phyloP scores from a whole-genome alignment of 805 yeast species.

The Ogataea kodamae region DNA sequence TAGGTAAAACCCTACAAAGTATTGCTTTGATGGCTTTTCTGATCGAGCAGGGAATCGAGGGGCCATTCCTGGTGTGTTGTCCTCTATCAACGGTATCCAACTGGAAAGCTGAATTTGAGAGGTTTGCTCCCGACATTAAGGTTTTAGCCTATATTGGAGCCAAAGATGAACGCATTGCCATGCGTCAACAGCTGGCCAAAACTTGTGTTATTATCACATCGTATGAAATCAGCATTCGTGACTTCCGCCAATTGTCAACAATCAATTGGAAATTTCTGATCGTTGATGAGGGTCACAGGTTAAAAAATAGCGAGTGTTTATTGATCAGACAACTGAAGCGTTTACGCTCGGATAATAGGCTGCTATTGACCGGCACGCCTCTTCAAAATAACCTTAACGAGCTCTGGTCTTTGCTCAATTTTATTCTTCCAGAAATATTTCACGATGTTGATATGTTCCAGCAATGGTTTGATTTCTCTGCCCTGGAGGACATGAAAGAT shows the following conservation, averaged over 20 bases:
- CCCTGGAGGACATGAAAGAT: slow-evolving; percentile 41
- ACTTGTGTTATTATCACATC: slow-evolving; percentile 68
- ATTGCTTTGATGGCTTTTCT: slow-evolving; percentile 74
- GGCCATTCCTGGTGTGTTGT: slow-evolving; percentile 76
- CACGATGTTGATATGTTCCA: slow-evolving; percentile 87
- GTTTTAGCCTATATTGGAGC: slow-evolving; percentile 63
- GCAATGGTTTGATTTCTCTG: slow-evolving; percentile 88
- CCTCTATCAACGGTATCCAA: slow-evolving; percentile 84
- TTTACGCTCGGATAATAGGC: slow-evolving; percentile 63
- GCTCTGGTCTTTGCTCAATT: slow-evolving; percentile 87
- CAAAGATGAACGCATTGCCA: slow-evolving; percentile 49
- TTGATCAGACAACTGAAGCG: slow-evolving; percentile 69
- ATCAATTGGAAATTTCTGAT: slow-evolving; percentile 77
- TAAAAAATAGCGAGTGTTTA: slow-evolving; percentile 79
- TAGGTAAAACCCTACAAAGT: slow-evolving; percentile 90
- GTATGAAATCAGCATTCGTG: slow-evolving; percentile 76
- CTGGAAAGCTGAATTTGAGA: slow-evolving; percentile 72
- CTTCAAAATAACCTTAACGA: slow-evolving; percentile 87
- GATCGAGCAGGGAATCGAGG: slow-evolving; percentile 71
- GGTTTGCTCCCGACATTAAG: slow-evolving; percentile 69
- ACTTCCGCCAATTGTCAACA: slow-evolving; percentile 50
- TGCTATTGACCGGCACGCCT: slow-evolving; percentile 93
- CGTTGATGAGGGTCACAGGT: slow-evolving; percentile 94
- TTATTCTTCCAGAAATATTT: slow-evolving; percentile 88
- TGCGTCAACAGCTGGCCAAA: slow-evolving; percentile 34